Evolutionary conservation across 2,329 filamentous ascomycete species (phyloP).

Genomic region (Aspergillus sp.): DNA sequence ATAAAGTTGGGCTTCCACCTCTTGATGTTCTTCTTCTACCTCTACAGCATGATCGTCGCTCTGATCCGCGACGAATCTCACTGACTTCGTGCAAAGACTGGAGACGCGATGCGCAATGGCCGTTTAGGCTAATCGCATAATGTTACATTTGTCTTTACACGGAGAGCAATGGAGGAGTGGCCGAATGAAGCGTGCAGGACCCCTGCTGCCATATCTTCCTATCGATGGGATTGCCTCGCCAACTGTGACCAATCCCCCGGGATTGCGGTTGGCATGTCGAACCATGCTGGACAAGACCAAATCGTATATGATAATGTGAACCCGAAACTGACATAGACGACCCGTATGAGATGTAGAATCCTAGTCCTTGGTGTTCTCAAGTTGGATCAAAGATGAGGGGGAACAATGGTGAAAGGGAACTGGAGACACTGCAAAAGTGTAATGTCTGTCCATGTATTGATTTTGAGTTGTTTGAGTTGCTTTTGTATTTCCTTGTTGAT

Average conservation of each 20-base stretch:
- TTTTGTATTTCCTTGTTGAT: conserved; percentile 16
- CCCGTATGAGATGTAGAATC: background rate
- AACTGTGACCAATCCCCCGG: too few relatives aligned
- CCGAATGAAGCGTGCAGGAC: too few relatives aligned
- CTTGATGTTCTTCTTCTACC: conserved; percentile 99
- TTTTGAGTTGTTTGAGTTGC: conserved; percentile 5
- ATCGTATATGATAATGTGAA: background rate
- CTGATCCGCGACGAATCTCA: conserved; percentile 92
- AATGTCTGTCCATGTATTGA: conserved; percentile 11
- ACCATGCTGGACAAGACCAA: background rate
- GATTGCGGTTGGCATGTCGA: too few relatives aligned
- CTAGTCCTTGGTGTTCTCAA: background rate
- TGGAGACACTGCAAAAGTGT: conserved; percentile 4
- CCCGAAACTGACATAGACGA: background rate
- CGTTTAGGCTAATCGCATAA: conserved; percentile 9
- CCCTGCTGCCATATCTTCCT: too few relatives aligned
- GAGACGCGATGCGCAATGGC: conserved; percentile 36
- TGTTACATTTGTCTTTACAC: background rate
- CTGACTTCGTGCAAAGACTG: conserved; percentile 50
- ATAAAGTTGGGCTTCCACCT: conserved; percentile 98
- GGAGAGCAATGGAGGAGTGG: background rate
- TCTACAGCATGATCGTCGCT: conserved; percentile 97
- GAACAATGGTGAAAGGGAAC: background rate
- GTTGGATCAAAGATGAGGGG: background rate
- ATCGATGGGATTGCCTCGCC: too few relatives aligned